Evolutionary conservation across 495 filamentous ascomycete species (phyloP).

Genomic region (Jackrogersella minutella): DNA sequence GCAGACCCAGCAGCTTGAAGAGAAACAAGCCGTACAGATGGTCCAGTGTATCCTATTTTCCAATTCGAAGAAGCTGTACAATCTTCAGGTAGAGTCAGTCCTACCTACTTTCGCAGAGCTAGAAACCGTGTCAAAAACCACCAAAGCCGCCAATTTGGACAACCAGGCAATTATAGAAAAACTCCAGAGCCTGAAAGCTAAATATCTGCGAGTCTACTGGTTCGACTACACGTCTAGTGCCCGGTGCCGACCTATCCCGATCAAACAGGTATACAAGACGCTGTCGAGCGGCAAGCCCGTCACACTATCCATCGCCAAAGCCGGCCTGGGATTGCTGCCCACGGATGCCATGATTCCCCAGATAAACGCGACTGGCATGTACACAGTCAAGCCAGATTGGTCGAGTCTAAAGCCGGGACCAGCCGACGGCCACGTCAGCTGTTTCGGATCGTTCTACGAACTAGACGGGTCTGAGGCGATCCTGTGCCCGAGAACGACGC

Average conservation of each 20-base stretch:
- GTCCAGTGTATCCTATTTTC: slow-evolving; percentile 71
- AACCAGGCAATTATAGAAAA: slow-evolving; percentile 41
- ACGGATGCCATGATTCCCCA: slow-evolving; percentile 58
- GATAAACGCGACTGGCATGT: slow-evolving; percentile 63
- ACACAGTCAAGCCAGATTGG: slow-evolving; percentile 68
- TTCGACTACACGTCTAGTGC: slow-evolving; percentile 77
- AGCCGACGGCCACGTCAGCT: slow-evolving; percentile 62
- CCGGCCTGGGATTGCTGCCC: slow-evolving; percentile 66
- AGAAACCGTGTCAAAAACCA: slow-evolving; percentile 7
- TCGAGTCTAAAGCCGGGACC: slow-evolving; percentile 64
- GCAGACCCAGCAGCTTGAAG: slow-evolving; percentile 61
- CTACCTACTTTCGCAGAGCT: slow-evolving; percentile 10
- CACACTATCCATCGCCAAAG: slow-evolving; percentile 63
- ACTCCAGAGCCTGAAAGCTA: slow-evolving; percentile 37
- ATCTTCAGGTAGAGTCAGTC: slow-evolving; percentile 46
- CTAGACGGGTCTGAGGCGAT: slow-evolving; percentile 50
- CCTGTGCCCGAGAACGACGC: slow-evolving; percentile 67
- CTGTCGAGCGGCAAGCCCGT: slow-evolving; percentile 59
- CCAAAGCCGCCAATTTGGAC: slow-evolving; percentile 40
- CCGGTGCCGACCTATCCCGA: slow-evolving; percentile 74
- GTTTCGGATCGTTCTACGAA: slow-evolving; percentile 68
- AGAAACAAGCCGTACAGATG: slow-evolving; percentile 63
- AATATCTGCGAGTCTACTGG: slow-evolving; percentile 78
- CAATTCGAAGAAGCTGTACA: slow-evolving; percentile 75
- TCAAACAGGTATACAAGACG: slow-evolving; percentile 68